Evolutionary conservation across 1,284 basidiomycete species (phyloP).

Genomic region (Stygiomarasmius scandens): DNA sequence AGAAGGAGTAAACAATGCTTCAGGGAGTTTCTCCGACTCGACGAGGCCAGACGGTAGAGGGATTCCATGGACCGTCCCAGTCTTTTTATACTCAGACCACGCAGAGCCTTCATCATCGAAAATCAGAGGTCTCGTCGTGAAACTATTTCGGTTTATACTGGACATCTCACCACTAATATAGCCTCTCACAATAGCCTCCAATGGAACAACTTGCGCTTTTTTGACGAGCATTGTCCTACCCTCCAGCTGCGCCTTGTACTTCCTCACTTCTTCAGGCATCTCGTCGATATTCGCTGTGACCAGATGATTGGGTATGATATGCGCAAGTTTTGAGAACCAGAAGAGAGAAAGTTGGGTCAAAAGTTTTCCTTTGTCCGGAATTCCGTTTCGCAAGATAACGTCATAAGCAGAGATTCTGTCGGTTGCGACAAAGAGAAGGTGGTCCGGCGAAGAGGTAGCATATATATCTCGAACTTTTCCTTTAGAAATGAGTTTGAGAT

Average conservation of each 20-base stretch:
- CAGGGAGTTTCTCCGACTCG: slow-evolving; percentile 84
- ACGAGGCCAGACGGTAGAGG: slow-evolving; percentile 73
- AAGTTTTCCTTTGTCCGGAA: slow-evolving; percentile 91
- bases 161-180: slow-evolving; percentile 83
- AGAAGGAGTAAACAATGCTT: slow-evolving; percentile 93
- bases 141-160: not conserved
- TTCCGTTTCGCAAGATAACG: slow-evolving; percentile 91
- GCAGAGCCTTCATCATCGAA: slow-evolving; percentile 71
- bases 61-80: slow-evolving; percentile 89
- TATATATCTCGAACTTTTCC: slow-evolving; percentile 97
- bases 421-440: slow-evolving; percentile 91
- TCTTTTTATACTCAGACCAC: slow-evolving; percentile 92
- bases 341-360: slow-evolving; percentile 91
- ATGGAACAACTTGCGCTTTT: slow-evolving; percentile 87
- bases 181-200: slow-evolving; percentile 97
- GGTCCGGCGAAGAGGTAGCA: slow-evolving; percentile 63
- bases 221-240: slow-evolving; percentile 91
- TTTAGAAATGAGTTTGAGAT: slow-evolving; percentile 69
- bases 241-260: slow-evolving; percentile 74
- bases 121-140: not conserved
- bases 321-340: slow-evolving; percentile 87
- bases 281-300: slow-evolving; percentile 73
- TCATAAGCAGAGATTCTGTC: slow-evolving; percentile 98
- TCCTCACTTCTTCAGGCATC: slow-evolving; percentile 74
- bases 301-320: slow-evolving; percentile 88